Percentiles rank a stretch among this genome's conserved stretches.
Evolutionary conservation across 257 asterid species (phyloP).

Genomic region (Solanum pennellii): DNA sequence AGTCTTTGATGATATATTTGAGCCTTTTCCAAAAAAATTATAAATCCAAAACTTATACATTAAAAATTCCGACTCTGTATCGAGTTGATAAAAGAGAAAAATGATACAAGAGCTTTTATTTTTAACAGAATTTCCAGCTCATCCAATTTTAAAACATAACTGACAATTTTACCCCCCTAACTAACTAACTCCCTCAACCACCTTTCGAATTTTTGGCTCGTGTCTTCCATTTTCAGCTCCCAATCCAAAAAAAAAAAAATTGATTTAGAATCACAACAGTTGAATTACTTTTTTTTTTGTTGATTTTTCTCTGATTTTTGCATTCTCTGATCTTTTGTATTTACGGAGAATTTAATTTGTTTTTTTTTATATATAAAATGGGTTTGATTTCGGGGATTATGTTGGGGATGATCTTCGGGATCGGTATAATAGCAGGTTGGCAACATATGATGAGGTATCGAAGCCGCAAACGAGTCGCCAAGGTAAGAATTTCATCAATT

Average conservation of each 20-base stretch:
- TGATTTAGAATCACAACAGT: not conserved
- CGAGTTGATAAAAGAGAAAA: not conserved
- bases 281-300: not conserved
- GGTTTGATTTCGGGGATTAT: slow-evolving; percentile 10
- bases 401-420: slow-evolving; percentile 2
- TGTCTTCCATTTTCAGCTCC: not conserved
- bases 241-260: not conserved
- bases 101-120: not conserved
- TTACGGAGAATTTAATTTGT: not conserved
- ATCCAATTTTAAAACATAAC: not conserved
- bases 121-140: not conserved
- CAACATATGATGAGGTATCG: slow-evolving; percentile 6
- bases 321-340: not conserved
- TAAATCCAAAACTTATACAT: not conserved
- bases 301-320: not conserved
- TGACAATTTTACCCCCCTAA: not conserved
- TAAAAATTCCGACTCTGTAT: rapidly evolving
- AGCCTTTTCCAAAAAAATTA: too few relatives aligned
- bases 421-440: slow-evolving; percentile 3
- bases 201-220: not conserved
- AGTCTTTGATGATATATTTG: too few relatives aligned
- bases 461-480: not conserved
- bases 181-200: not conserved
- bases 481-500: not conserved
- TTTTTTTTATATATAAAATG: not conserved